Evolutionary conservation across 129 eudicot species (phyloP), one percentile per base, ranked within the genome.

Genomic region (Arctium minus): DNA sequence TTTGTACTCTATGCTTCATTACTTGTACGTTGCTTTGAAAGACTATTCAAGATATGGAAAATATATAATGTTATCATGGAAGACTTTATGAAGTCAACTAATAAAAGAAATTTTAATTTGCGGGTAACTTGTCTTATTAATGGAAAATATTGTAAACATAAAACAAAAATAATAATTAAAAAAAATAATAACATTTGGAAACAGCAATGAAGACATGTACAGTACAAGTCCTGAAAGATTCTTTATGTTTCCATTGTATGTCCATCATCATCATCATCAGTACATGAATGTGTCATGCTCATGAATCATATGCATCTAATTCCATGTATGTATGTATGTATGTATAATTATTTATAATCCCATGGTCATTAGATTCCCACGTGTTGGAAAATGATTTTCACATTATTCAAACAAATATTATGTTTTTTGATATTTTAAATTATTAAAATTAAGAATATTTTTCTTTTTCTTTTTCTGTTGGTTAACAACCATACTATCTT

Each of bases 201-300:
- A 44, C 53, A 1, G 22, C 73, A 37, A 46, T 35, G 32, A 80
- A 22, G 60, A 71, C 72, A 81, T 81, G 65, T 67, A 65, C 29
- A 1, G 18, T 30, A 44, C 46, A 68, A 42, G 65, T 70, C 69
- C 44, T n/a, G 60, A 17, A 82, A 74, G 80, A 82, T 64, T 82
- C 85, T 74, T 39, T 74, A 64, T 74, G 80, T 74, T 64, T 74
- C 36, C 30, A 36, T 82, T n/a, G 68, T 74, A 81, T 40, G 75
- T 48, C 75, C 74, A 81, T 81, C 69, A 40, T 73, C 44, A 74
- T 81, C 67, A 48, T 70, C 67, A 12, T 12, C 69, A n/a, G 79
- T 65, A 33, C 80, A 82, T 82, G 85, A 82, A 82, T 82, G 80
- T 82, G 75, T 74, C 78, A 65, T 42, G 53, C 17, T 81, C 85